Percentiles rank a stretch among this genome's conserved stretches.
phyloP scores from a whole-genome alignment of 306 rosid species.

The Styphnolobium japonicum region DNA sequence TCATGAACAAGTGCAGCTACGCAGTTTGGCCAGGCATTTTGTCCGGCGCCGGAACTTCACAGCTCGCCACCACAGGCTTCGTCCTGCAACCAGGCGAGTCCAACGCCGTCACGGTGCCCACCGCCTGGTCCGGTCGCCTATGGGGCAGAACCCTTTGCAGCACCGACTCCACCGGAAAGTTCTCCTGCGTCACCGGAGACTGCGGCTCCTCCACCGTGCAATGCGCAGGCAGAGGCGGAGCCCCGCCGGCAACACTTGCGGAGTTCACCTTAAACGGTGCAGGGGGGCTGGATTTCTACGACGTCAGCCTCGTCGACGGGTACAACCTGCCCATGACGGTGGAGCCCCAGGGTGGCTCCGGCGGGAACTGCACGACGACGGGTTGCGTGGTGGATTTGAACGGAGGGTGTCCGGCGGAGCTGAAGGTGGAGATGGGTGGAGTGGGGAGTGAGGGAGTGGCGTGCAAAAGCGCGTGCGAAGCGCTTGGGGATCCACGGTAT shows the following conservation, averaged over 20 bases:
- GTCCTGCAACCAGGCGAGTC: conserved; percentile 45
- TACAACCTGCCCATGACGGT: conserved; percentile 64
- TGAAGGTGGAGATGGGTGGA: conserved; percentile 28
- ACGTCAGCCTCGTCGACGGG: conserved; percentile 80
- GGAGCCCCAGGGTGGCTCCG: conserved; percentile 38
- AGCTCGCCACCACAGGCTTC: conserved; percentile 57
- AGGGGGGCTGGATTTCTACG: conserved; percentile 64
- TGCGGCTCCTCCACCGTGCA: conserved; percentile 55
- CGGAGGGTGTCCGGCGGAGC: conserved; percentile 59
- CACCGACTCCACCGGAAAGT: conserved; percentile 40
- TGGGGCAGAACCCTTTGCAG: conserved; percentile 71
- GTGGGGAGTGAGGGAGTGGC: conserved; percentile 40
- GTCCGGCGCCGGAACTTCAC: conserved; percentile 57
- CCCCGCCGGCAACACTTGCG: conserved; percentile 59
- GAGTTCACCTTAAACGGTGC: conserved; percentile 70
- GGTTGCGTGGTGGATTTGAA: conserved; percentile 61
- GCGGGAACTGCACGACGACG: conserved; percentile 54
- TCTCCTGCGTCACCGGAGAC: conserved; percentile 63
- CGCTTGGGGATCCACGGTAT: conserved; percentile 61
- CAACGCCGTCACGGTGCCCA: conserved; percentile 32
- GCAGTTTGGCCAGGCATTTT: conserved; percentile 72
- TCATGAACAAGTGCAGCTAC: conserved; percentile 55
- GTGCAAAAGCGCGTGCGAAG: conserved; percentile 81
- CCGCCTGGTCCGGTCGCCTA: conserved; percentile 76
- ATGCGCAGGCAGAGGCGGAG: conserved; percentile 48